Percentiles rank a stretch among this genome's conserved stretches.
Conservation (phyloP, 1,284 basidiomycete genomes). For the Leccinum pallidistipes region DNA sequence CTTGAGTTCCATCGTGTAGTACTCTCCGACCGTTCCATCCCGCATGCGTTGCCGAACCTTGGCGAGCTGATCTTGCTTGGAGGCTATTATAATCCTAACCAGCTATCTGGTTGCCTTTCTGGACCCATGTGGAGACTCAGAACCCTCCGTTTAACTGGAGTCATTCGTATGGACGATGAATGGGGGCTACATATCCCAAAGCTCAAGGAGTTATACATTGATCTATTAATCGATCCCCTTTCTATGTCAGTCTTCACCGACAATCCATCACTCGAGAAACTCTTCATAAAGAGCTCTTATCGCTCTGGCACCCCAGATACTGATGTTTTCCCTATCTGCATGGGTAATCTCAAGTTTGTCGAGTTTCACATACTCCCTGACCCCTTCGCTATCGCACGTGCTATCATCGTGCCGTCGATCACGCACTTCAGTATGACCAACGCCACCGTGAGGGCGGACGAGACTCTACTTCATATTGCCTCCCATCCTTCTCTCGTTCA, state of each 20-base stretch:
- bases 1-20: slow-evolving; percentile 9
- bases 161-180: too few species aligned
- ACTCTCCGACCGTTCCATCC: slow-evolving; percentile 32
- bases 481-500: slow-evolving; percentile 22
- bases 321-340: background rate
- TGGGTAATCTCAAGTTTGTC: slow-evolving; percentile 24
- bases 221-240: slow-evolving; percentile 4
- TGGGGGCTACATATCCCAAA: slow-evolving; percentile 22
- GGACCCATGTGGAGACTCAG: slow-evolving; percentile 27
- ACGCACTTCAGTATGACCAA: slow-evolving; percentile 14
- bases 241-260: slow-evolving; percentile 12
- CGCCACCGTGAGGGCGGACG: slow-evolving; percentile 1
- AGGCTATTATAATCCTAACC: background rate
- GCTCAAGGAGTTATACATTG: slow-evolving; percentile 24
- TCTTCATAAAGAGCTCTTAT: slow-evolving; percentile 13
- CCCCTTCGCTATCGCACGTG: slow-evolving; percentile 9
- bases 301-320: too few species aligned
- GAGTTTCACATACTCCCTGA: slow-evolving; percentile 1
- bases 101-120: slow-evolving; percentile 22
- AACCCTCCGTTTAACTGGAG: slow-evolving; percentile 19
- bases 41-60: slow-evolving; percentile 36
- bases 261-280: slow-evolving; percentile 28
- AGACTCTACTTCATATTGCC: slow-evolving; percentile 19
- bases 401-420: slow-evolving; percentile 24
- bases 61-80: slow-evolving; percentile 33